Base-by-base conservation (phyloP, 2,329 filamentous ascomycete species). In the Trichoderma gracile region DNA sequence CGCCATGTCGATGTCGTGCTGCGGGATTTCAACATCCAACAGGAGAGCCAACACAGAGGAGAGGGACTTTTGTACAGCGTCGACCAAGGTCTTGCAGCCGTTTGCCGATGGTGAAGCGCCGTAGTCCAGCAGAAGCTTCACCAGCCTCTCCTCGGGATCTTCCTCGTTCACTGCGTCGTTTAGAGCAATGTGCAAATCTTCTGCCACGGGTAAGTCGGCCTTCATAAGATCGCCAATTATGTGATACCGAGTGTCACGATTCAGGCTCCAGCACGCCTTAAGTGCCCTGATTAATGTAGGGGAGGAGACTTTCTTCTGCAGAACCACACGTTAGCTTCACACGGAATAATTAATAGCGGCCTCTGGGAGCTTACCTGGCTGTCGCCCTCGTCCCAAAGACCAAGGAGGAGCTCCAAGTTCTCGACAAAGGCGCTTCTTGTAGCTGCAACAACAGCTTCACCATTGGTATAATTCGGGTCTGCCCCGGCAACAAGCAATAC, bases 401-500 rank as follows among this genome's bases (percentile, higher is more conserved):
- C 82, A 7, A 87, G 73, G 56, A 87, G 77, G 59, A 86, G 71
- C 70, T 82, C 78, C 9, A 87, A 73, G 33, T 77, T 84, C 0
- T 75, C 76, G 45, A 84, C 72, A 65, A 81, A 82, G 0, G 82
- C 82, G 65, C 81, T 83, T 42, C 80, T 77, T 1, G 82, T 81
- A 1, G 84, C 83, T 12, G 82, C 81, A 68, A 84, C 82, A 4
- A 87, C 78, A 5, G 83, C 81, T 60, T 86, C 83, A 1, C 84
- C 84, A 10, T 79, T 77, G 21, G 81, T 81, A 70, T 82, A 82
- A 68, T 87, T 82, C 0, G 83, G 80, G 60, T 82, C 82, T 3
- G 85, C 86, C 0, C 85, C 84, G 38, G 81, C 78, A 1, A 72
- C 72, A 4, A 88, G 73, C 19, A 89, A 70, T 10, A 86, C 78